Evolutionary conservation across 306 rosid genomes (phyloP).

Genomic region (Malus sieversii): DNA sequence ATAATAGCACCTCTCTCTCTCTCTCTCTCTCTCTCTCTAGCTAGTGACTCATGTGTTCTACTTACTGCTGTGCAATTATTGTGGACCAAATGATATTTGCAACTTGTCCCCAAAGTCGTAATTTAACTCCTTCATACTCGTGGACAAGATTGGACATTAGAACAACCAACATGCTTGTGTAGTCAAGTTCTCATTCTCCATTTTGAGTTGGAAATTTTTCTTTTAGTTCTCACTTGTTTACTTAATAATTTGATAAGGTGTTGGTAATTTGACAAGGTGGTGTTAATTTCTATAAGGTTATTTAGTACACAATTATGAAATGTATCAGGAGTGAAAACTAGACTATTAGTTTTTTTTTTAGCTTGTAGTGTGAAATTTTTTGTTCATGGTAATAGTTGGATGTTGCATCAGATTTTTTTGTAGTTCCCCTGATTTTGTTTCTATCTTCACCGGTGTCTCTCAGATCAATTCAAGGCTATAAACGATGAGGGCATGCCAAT

Average conservation of each 20-base stretch:
- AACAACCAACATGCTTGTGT: too few species aligned
- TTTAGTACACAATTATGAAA: not conserved
- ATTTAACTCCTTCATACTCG: too few species aligned
- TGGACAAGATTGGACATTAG: too few species aligned
- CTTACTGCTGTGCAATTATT: not conserved
- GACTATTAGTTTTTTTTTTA: not conserved
- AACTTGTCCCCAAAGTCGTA: not conserved
- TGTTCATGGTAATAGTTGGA: not conserved
- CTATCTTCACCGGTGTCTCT: not conserved
- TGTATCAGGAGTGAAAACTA: not conserved
- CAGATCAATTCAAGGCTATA: slow-evolving; percentile 66
- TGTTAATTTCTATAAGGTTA: not conserved
- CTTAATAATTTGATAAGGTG: too few species aligned
- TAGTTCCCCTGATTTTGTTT: not conserved
- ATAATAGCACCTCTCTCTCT: not conserved
- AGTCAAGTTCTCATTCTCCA: too few species aligned
- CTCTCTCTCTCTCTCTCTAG: not conserved
- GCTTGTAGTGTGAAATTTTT: not conserved
- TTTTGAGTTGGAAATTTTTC: too few species aligned
- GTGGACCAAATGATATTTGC: not conserved
- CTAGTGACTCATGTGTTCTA: not conserved
- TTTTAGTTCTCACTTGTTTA: too few species aligned
- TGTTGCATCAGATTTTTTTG: not conserved
- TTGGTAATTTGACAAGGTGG: too few species aligned
- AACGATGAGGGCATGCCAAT: slow-evolving; percentile 96